phyloP scores from a whole-genome alignment of 768 basidiomycete species.

The Naganishia vishniacii region DNA sequence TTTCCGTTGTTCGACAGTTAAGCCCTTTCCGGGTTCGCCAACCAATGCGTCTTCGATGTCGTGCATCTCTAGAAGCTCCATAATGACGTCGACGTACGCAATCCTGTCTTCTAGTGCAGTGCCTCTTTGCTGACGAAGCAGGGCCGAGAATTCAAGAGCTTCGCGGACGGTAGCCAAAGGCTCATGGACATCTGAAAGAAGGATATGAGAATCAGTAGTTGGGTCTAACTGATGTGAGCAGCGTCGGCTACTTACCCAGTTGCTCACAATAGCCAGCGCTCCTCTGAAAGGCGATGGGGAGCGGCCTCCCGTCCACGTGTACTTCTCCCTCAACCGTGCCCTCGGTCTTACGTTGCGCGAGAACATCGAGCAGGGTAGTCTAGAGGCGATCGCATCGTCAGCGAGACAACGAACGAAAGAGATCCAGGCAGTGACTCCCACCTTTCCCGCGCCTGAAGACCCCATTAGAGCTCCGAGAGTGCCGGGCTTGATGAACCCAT shows the following conservation, averaged over 20 bases:
- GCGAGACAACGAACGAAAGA: slow-evolving; percentile 17
- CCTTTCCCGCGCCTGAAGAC: slow-evolving; percentile 10
- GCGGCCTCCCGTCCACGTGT: slow-evolving; percentile 45
- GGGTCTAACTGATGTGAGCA: no score
- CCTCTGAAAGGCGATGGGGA: slow-evolving; percentile 45
- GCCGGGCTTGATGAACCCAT: slow-evolving; percentile 71
- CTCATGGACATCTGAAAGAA: slow-evolving; percentile 35
- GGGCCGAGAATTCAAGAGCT: slow-evolving; percentile 45
- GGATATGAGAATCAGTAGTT: no score
- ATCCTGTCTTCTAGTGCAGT: slow-evolving; percentile 40
- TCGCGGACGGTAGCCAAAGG: slow-evolving; percentile 44
- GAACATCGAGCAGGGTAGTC: slow-evolving; percentile 42
- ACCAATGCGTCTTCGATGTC: slow-evolving; percentile 71
- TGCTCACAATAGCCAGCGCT: slow-evolving; percentile 44
- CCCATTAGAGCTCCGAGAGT: slow-evolving; percentile 51
- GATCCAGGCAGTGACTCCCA: not conserved
- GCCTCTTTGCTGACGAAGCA: slow-evolving; percentile 44
- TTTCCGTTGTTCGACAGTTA: slow-evolving; percentile 62
- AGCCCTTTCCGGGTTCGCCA: slow-evolving; percentile 51
- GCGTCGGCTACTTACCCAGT: not conserved
- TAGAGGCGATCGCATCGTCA: no score
- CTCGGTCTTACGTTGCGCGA: slow-evolving; percentile 28
- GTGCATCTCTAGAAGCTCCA: slow-evolving; percentile 54
- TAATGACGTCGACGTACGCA: slow-evolving; percentile 45
- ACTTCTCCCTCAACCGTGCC: slow-evolving; percentile 49